Percentiles rank a stretch among this genome's conserved stretches.
Evolutionary conservation across 345 rosid genomes (phyloP).

Genomic region (Syzygium oleosum): DNA sequence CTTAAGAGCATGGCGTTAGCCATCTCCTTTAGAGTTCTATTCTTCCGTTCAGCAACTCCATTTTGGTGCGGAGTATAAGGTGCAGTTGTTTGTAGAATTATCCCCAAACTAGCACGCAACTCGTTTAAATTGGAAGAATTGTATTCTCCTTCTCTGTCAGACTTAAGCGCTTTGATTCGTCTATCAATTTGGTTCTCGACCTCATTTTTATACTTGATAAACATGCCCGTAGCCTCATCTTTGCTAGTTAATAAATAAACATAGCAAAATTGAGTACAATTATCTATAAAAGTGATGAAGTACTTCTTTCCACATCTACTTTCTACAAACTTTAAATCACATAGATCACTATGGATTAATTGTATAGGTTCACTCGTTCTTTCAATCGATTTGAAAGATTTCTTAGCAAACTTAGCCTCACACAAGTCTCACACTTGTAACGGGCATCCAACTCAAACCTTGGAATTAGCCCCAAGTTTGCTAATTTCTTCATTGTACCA

Average conservation of each 20-base stretch:
- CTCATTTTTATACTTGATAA: too few relatives aligned
- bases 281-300: not conserved
- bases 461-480: too few relatives aligned
- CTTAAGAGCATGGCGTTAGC: not conserved
- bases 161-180: too few relatives aligned
- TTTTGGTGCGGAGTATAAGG: not conserved
- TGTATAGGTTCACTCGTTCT: too few relatives aligned
- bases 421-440: too few relatives aligned
- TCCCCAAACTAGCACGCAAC: not conserved
- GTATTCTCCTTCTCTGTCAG: not conserved
- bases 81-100: too few relatives aligned
- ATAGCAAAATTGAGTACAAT: not conserved
- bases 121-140: not conserved
- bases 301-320: not conserved
- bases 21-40: not conserved
- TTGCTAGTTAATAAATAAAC: too few relatives aligned
- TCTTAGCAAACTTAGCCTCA: too few relatives aligned
- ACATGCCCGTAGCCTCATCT: not conserved
- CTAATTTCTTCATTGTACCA: too few relatives aligned
- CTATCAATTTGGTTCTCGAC: not conserved
- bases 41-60: not conserved
- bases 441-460: too few relatives aligned
- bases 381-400: too few relatives aligned
- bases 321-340: not conserved
- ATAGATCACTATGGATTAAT: not conserved